These are phyloP conservation scores for Mycena venus DNA, from an alignment of 768 basidiomycete species.

Conservation along the genomic window DNA sequence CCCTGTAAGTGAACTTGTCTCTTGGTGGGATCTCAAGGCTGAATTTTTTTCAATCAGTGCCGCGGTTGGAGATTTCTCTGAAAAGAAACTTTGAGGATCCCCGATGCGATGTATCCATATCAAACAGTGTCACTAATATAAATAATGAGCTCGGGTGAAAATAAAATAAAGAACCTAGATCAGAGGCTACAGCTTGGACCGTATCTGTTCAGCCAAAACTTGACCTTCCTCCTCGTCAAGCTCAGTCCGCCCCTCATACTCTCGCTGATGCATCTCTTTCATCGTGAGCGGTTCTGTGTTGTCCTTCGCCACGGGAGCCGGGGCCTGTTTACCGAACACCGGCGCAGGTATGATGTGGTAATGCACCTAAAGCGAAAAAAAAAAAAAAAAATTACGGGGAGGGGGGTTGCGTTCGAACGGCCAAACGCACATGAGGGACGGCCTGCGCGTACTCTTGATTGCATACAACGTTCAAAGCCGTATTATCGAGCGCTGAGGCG, in stretches of 20 bases:
- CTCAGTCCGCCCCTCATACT: conserved; percentile 69
- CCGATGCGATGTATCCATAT: too few species aligned
- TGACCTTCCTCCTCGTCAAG: conserved; percentile 72
- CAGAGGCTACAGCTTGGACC: conserved; percentile 34
- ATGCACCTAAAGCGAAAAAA: conserved; percentile 65
- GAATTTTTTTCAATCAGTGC: not conserved
- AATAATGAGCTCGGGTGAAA: not conserved
- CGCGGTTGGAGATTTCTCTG: not conserved
- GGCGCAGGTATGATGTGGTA: conserved; percentile 86
- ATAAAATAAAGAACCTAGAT: too few species aligned
- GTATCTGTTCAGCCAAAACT: conserved; percentile 59
- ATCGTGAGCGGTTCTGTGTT: conserved; percentile 49
- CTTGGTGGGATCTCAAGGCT: not conserved
- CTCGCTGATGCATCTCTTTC: conserved; percentile 70
- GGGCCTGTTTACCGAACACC: conserved; percentile 45
- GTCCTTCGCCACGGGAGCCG: conserved; percentile 21
- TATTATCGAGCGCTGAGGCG: conserved; percentile 68
- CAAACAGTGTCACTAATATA: not conserved
- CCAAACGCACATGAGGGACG: conserved; percentile 73
- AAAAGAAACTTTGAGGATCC: conserved; percentile 2
- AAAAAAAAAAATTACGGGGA: not conserved
- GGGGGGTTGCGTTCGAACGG: not conserved
- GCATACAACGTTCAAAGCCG: conserved; percentile 81
- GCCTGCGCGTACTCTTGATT: conserved; percentile 89
- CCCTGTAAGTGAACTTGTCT: not conserved